Evolutionary conservation across 805 yeast genomes (phyloP), one percentile per base, ranked within the genome.

Genomic region (Lipomyces mesembrius): DNA sequence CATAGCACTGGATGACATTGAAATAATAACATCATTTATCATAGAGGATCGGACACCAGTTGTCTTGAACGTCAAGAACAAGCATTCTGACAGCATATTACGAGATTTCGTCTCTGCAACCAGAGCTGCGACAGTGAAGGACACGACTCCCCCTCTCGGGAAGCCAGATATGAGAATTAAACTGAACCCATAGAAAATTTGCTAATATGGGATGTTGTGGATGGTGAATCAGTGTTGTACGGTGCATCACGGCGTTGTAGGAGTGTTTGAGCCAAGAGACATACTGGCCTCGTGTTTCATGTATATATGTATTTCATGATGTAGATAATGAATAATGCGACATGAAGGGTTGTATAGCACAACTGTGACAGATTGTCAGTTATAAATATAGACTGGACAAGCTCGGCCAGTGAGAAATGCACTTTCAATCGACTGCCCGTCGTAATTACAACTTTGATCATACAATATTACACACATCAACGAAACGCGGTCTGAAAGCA

Each of bases 51-150:
- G 60, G 8, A 32, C 58, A 12, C 63, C 61, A 2, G 53, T 57
- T 32, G 59, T 76, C 25, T 76, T 90, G 39, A 87, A 88, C 61
- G 85, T 91, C 78, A 82, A 83, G 64, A 75, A 83, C 74, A 82
- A 81, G 74, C 78, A 77, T 58, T 79, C 84, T 32, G 78, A 79
- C 34, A 84, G 80, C 55, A 90, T 92, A 54, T 83, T 91, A 77
- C 75, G 79, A 39, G 85, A 84, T 67, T 79, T 92, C 53, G 80
- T 88, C n/a, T 8, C 20, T 3, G 59, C 25, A n/a, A 62, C 65
- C 20, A 35, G 54, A 7, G 64, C 69, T 4, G 32, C n/a, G 43
- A 56, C 60, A 9, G 69, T 54, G 17, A 34, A 25, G 2, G 35
- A 54, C 22, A 17, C 22, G 7, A 20, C 59, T 2, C n/a, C 34